Percentiles rank a stretch among this genome's conserved stretches.
Evolutionary conservation across 2,329 filamentous ascomycete genomes (phyloP).

Genomic region (Penicillium glabrum): DNA sequence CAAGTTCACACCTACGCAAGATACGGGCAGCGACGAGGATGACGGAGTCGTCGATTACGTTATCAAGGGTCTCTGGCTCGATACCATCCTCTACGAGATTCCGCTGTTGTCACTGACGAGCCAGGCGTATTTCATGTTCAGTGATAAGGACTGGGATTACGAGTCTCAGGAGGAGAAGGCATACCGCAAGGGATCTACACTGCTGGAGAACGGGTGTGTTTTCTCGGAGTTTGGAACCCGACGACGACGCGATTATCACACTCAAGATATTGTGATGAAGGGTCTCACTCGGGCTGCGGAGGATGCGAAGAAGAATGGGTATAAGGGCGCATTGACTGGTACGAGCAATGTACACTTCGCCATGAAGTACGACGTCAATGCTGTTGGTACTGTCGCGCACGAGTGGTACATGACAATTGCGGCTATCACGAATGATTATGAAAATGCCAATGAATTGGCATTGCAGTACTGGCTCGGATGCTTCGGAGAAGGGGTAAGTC

Average conservation of each 20-base stretch:
- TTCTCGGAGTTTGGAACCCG: conserved; percentile 94
- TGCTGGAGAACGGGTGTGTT: conserved; percentile 80
- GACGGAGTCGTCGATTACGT: conserved; percentile 74
- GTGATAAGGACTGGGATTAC: conserved; percentile 90
- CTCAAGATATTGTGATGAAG: conserved; percentile 85
- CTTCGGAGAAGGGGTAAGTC: conserved; percentile 71
- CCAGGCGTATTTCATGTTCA: conserved; percentile 96
- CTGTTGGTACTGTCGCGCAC: conserved; percentile 88
- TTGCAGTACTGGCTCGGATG: conserved; percentile 87
- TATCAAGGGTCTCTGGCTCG: conserved; percentile 82
- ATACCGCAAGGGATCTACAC: conserved; percentile 71
- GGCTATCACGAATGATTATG: conserved; percentile 83
- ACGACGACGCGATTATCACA: conserved; percentile 87
- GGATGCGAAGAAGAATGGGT: conserved; percentile 64
- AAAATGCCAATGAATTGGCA: conserved; percentile 77
- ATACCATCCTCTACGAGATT: conserved; percentile 97
- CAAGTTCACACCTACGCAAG: conserved; percentile 57
- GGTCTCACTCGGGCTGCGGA: conserved; percentile 78
- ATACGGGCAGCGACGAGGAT: conserved; percentile 64
- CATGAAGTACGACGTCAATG: conserved; percentile 82
- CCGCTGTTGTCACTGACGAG: conserved; percentile 88
- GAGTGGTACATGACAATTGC: conserved; percentile 99
- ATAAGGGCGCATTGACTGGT: conserved; percentile 73
- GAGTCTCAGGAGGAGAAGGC: conserved; percentile 83
- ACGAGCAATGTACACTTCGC: conserved; percentile 97